Evolutionary conservation across 202 grass and related monocot species (phyloP).

Genomic region (Thinopyrum obtusiflorum): DNA sequence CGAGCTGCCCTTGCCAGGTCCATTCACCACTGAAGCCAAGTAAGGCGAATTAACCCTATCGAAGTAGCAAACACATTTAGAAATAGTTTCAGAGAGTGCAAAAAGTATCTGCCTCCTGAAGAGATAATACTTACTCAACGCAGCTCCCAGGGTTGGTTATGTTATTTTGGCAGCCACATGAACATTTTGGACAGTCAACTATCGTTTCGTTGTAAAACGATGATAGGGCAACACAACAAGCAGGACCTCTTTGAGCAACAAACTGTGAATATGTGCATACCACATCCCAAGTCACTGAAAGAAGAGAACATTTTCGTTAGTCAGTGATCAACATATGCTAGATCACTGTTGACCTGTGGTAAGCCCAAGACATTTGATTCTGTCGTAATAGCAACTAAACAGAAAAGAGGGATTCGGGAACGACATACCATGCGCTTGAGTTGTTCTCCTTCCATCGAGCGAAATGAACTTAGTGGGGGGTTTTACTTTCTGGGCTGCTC

Average conservation of each 20-base stretch:
- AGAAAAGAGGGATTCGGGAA: neutral
- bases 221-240: slow-evolving; percentile 85
- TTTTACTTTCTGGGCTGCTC: slow-evolving; percentile 46
- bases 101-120: neutral
- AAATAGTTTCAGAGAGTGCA: neutral
- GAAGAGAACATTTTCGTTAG: neutral
- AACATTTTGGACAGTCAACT: slow-evolving; percentile 73
- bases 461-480: slow-evolving; percentile 62
- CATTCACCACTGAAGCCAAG: slow-evolving; percentile 63
- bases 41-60: slow-evolving; percentile 75
- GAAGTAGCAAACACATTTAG: neutral
- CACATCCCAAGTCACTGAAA: slow-evolving; percentile 88
- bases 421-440: slow-evolving; percentile 69
- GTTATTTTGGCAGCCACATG: slow-evolving; percentile 78
- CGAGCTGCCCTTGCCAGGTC: slow-evolving; percentile 39
- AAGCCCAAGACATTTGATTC: neutral
- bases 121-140: slow-evolving; percentile 59
- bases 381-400: neutral
- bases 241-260: slow-evolving; percentile 65
- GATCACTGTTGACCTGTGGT: neutral
- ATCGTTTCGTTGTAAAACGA: slow-evolving; percentile 93
- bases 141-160: slow-evolving; percentile 71
- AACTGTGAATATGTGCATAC: slow-evolving; percentile 87
- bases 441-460: slow-evolving; percentile 73
- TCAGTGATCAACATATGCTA: neutral